Conservation (phyloP, 345 rosid genomes). For the Eucalyptus globulus region DNA sequence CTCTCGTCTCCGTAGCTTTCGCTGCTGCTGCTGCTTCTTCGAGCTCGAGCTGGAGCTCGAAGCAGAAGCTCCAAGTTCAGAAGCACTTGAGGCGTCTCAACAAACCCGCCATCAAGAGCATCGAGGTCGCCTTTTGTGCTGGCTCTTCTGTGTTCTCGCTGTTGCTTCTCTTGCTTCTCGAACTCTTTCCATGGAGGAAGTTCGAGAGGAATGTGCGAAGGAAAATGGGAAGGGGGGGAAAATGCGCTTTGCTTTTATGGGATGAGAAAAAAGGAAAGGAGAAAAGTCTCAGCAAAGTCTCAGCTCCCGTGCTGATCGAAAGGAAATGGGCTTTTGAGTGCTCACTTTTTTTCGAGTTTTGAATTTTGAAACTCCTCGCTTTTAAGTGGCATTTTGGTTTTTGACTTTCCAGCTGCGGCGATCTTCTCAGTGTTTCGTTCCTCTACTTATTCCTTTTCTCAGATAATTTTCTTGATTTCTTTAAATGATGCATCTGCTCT, state of each 20-base stretch:
- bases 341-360: not conserved
- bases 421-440: not conserved
- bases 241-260: not conserved
- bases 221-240: not conserved
- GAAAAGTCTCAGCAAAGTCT: not conserved
- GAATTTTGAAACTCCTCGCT: not conserved
- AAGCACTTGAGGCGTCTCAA: not conserved
- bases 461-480: not conserved
- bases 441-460: not conserved
- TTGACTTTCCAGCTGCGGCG: not conserved
- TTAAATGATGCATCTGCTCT: not conserved
- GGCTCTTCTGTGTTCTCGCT: not conserved
- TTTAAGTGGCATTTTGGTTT: not conserved
- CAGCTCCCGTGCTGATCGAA: not conserved
- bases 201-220: not conserved
- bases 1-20: not conserved
- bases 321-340: not conserved
- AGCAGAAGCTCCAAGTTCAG: not conserved
- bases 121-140: not conserved
- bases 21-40: not conserved
- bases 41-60: not conserved
- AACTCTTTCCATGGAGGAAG: too few relatives aligned
- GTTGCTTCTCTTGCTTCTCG: not conserved
- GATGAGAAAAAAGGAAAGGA: not conserved
- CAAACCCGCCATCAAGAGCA: slow-evolving; percentile 2